Evolutionary conservation across 1,284 basidiomycete genomes (phyloP).

Genomic region (Peniophora sp.): DNA sequence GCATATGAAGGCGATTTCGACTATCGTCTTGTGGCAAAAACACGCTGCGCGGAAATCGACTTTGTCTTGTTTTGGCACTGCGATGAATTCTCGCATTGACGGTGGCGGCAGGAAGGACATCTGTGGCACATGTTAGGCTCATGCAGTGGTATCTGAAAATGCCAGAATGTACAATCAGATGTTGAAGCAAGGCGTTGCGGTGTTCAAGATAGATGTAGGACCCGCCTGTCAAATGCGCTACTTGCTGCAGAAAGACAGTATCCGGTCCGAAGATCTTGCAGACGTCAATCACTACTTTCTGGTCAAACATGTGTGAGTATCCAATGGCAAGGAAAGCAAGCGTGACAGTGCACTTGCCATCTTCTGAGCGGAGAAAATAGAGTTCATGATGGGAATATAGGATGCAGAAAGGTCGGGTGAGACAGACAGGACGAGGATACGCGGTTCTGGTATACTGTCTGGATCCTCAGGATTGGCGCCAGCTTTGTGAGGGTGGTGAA

Average conservation of each 20-base stretch:
- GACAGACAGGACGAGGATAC: slow-evolving; percentile 88
- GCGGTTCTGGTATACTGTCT: slow-evolving; percentile 55
- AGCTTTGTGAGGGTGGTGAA: slow-evolving; percentile 27
- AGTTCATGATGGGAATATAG: slow-evolving; percentile 98
- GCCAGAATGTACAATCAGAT: slow-evolving; percentile 61
- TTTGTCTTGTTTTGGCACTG: slow-evolving; percentile 87
- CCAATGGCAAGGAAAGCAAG: slow-evolving; percentile 2
- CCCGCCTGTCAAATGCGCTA: slow-evolving; percentile 90
- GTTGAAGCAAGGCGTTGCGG: slow-evolving; percentile 80
- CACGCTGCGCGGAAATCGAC: slow-evolving; percentile 97
- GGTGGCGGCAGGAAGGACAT: slow-evolving; percentile 89
- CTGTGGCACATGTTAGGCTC: slow-evolving; percentile 29
- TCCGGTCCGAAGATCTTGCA: slow-evolving; percentile 88
- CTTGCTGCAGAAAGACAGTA: slow-evolving; percentile 96
- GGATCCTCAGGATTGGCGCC: slow-evolving; percentile 28
- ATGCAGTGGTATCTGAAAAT: not conserved
- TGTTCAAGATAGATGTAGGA: slow-evolving; percentile 84
- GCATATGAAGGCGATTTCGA: slow-evolving; percentile 97
- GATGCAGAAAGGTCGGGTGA: slow-evolving; percentile 83
- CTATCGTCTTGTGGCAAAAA: slow-evolving; percentile 96
- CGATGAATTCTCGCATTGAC: slow-evolving; percentile 69
- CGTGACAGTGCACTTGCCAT: slow-evolving; percentile 56
- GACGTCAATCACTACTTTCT: slow-evolving; percentile 96
- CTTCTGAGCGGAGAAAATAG: slow-evolving; percentile 98
- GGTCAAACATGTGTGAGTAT: slow-evolving; percentile 43